phyloP scores from a whole-genome alignment of 148 eudicot species.

The Mesembryanthemum crystallinum region DNA sequence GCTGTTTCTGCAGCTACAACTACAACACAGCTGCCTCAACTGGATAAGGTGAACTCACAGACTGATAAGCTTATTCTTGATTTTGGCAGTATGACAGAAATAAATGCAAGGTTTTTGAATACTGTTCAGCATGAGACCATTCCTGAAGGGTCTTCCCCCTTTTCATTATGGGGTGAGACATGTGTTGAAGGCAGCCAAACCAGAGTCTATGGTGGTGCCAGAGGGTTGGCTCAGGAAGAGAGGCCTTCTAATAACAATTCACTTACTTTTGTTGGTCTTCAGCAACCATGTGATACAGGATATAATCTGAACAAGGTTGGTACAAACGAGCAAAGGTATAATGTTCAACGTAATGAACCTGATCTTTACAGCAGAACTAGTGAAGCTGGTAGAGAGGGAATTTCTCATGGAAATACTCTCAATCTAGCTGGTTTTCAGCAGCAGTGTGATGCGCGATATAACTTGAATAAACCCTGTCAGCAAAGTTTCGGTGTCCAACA shows the following conservation, averaged over 20 bases:
- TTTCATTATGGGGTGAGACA: constrained; percentile 48
- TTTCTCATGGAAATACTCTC: constrained; percentile 31
- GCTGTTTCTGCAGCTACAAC: constrained; percentile 34
- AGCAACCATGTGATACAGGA: constrained; percentile 33
- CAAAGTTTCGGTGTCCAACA: constrained; percentile 44
- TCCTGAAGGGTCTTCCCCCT: constrained; percentile 35
- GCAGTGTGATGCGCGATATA: constrained; percentile 32
- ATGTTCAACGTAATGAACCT: constrained; percentile 26
- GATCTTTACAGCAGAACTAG: constrained; percentile 25
- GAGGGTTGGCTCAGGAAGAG: constrained; percentile 35
- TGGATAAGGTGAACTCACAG: constrained; percentile 34
- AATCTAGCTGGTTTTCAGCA: constrained; percentile 26
- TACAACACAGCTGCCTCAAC: constrained; percentile 40
- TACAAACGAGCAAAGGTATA: constrained; percentile 31
- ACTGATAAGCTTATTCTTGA: constrained; percentile 45
- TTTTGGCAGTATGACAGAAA: constrained; percentile 42
- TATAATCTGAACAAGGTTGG: constrained; percentile 31
- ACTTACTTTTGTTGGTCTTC: constrained; percentile 37
- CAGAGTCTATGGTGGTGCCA: constrained; percentile 32
- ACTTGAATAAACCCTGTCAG: constrained; percentile 38
- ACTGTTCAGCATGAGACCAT: constrained; percentile 36
- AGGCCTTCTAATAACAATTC: constrained; percentile 36
- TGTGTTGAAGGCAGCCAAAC: constrained; percentile 40
- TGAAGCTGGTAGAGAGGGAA: constrained; percentile 22
- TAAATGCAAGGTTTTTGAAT: constrained; percentile 37